Base-by-base conservation (phyloP, 148 eudicot genomes). In the Pouteria glomerata region DNA sequence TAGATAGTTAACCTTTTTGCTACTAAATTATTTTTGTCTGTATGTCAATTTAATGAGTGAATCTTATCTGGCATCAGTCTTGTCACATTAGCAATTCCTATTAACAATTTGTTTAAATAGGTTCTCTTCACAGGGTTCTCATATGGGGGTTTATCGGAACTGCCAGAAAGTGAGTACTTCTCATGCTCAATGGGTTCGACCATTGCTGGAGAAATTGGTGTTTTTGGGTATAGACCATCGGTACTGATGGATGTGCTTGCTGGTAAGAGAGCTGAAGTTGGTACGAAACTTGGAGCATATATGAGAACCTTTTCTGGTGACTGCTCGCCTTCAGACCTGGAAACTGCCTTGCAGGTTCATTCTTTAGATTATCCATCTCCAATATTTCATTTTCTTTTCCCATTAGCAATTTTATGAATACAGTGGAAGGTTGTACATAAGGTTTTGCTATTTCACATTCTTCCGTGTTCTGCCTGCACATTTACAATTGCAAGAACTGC, bases 261-360 rank as follows among this genome's bases (percentile, higher is more conserved):
- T 88, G 97, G 97, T 71, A 92, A 89, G 84, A 89, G 97, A 82
- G 93, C 93, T 74, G 96, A 89, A 76, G 93, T 92, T 73, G 91
- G 87, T 61, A 86, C 96, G 68, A 86, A 85, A 74, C 85, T 92
- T 82, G 96, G 96, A 79, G 80, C 96, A 73, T 92, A 92, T 63
- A 83, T 89, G 93, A 80, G 97, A 78, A 85, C 89, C 37, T 92
- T 92, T 80, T 92, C 85, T 61, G 90, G 96, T 78, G 93, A 92
- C 63, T 92, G 96, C 77, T 92, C 97, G 21, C 97, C 96, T 60
- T 77, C 97, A 79, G 97, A 92, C 82, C 77, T 92, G 80, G 96
- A 92, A 84, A 92, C 90, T 57, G 96, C 96, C 37, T 79, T 92
- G 81, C 91, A 92, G 96, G 97, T 92, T 72, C 53, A 77, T 55